Base-by-base conservation (phyloP, 2,329 filamentous ascomycete genomes). In the Colletotrichum echinochloae region DNA sequence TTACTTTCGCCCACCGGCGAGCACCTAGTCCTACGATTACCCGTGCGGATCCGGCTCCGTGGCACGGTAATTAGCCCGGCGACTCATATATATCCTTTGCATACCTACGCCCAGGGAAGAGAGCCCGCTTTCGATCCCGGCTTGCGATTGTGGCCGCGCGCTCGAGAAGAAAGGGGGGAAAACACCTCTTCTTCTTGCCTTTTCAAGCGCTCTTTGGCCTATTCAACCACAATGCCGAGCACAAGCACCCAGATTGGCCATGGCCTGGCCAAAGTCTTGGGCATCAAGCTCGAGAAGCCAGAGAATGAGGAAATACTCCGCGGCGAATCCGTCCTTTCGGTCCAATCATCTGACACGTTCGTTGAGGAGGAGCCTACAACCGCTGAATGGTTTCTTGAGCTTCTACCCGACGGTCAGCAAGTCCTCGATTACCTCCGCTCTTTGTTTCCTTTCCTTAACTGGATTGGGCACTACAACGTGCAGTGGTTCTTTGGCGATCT, bases 401-500 rank as follows among this genome's bases (percentile, higher is more conserved):
- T 92, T 23, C 77, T 88, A 0, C 96, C 95, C 0, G 85, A 84
- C 0, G 79, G 83, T 9, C 73, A 78, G 1, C 86, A 92, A 44
- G 64, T 91, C 4, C 59, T 80, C 6, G 75, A 82, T 2, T 99
- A 98, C 77, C 66, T 90, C 68, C 82, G 85, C 74, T 92, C 88
- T 18, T 83, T 98, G 1, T 97, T 99, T 74, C 96, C 96, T 0
- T 98, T 98, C 78, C 79, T 92, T 6, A 86, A 89, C n/a, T 99
- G 96, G 96, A 95, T 98, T 67, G 81, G 84, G 14, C 89, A 91
- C 75, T 99, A 99, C 83, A 99, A 99, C 78, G 14, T 91, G 5
- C 91, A 94, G 83, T 99, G 96, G 96, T 82, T 98, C 7, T 80
- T 90, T 20, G 96, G 96, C 76, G 96, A 99, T 82, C 81, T 98